Evolutionary conservation across 352 stramenopile species (phyloP).

Genomic region (Hyaloperonospora arabidopsidis): DNA sequence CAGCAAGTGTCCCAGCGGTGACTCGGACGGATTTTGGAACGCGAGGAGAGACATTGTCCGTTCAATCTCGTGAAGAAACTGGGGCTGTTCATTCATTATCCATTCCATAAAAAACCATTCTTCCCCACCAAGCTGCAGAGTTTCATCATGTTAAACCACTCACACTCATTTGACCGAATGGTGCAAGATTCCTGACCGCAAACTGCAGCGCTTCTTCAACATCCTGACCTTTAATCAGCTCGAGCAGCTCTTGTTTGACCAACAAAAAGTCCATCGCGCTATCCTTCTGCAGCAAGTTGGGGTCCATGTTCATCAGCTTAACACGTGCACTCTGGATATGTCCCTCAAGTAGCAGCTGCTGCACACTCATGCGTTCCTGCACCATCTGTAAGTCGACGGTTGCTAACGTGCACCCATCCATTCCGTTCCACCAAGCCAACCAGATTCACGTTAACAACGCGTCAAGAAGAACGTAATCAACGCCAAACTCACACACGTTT

Average conservation of each 20-base stretch:
- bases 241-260: conserved; percentile 73
- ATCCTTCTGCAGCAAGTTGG: conserved; percentile 54
- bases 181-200: conserved; percentile 61
- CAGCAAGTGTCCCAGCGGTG: conserved; percentile 47
- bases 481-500: conserved; percentile 39
- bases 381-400: conserved; percentile 69
- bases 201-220: conserved; percentile 62
- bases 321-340: conserved; percentile 50
- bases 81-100: conserved; percentile 26
- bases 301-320: conserved; percentile 49
- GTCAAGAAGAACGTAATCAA: background rate
- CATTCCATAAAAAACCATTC: conserved; percentile 2
- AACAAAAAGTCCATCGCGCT: conserved; percentile 62
- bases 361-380: conserved; percentile 62
- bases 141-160: conserved; percentile 9
- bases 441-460: background rate
- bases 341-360: conserved; percentile 55
- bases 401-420: conserved; percentile 23
- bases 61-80: conserved; percentile 71
- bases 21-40: conserved; percentile 60
- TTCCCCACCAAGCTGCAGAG: background rate
- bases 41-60: conserved; percentile 67
- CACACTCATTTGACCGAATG: conserved; percentile 69
- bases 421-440: too few relatives aligned
- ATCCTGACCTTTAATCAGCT: conserved; percentile 63